Evolutionary conservation across 1,139 yeast species (phyloP).

Genomic region (Geotrichum histeridarum): DNA sequence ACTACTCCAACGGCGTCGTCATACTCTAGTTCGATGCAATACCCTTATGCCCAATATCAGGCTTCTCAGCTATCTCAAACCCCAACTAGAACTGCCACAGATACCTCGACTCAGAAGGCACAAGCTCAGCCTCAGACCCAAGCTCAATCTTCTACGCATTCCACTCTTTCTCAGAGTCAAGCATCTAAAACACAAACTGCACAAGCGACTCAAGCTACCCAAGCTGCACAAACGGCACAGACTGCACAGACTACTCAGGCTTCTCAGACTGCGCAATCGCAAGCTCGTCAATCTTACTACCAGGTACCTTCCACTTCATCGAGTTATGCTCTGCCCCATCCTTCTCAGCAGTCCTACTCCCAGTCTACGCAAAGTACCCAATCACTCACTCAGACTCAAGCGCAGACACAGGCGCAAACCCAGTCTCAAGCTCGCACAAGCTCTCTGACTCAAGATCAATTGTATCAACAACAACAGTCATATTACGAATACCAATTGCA

Average conservation of each 20-base stretch:
- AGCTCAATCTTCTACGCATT: background rate
- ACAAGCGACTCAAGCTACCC: background rate
- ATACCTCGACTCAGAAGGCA: background rate
- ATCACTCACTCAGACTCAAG: background rate
- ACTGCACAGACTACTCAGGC: background rate
- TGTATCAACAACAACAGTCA: background rate
- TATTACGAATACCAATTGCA: conserved; percentile 8
- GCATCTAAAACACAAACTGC: background rate
- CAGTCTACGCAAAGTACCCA: background rate
- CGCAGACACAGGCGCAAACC: background rate
- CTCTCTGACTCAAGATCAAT: background rate
- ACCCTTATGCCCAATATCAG: background rate
- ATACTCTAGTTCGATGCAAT: background rate
- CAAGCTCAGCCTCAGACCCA: background rate
- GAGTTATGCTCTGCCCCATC: conserved; percentile 9
- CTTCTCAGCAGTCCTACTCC: conserved; percentile 11
- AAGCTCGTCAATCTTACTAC: conserved; percentile 13
- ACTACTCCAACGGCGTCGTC: background rate
- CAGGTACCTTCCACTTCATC: background rate
- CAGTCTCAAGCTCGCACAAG: background rate
- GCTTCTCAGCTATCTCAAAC: background rate
- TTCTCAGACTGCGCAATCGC: background rate
- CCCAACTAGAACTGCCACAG: background rate
- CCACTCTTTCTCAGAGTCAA: too few species aligned
- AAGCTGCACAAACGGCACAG: background rate